Conservation (phyloP, 176 grass and related monocot species). For the Musa acuminata region DNA sequence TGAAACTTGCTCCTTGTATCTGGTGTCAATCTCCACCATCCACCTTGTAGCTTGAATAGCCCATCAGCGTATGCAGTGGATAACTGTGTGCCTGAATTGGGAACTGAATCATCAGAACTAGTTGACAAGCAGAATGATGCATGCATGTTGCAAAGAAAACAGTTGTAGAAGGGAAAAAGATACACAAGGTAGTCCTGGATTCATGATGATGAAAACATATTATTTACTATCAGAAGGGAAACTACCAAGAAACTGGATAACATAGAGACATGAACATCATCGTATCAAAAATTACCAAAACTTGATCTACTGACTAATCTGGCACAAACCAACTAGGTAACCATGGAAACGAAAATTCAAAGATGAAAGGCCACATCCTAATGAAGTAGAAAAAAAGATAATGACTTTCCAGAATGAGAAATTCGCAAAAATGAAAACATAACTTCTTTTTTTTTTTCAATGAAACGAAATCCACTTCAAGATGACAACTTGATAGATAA, state of each 20-base stretch:
- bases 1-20: background rate
- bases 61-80: background rate
- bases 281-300: background rate
- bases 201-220: no score
- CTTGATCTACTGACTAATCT: background rate
- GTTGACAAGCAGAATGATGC: background rate
- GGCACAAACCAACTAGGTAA: background rate
- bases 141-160: background rate
- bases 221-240: background rate
- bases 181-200: no score
- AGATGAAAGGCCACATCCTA: background rate
- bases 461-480: background rate
- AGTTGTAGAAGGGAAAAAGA: no score
- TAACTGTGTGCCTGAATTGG: background rate
- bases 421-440: background rate
- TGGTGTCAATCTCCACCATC: background rate
- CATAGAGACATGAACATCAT: background rate
- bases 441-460: background rate
- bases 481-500: background rate
- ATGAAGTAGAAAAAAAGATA: background rate
- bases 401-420: background rate
- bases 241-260: background rate
- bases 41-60: background rate
- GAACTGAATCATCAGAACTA: background rate
- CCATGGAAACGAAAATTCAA: background rate